phyloP scores from a whole-genome alignment of 805 yeast species.

The Tetrapisispora pingtungensis region DNA sequence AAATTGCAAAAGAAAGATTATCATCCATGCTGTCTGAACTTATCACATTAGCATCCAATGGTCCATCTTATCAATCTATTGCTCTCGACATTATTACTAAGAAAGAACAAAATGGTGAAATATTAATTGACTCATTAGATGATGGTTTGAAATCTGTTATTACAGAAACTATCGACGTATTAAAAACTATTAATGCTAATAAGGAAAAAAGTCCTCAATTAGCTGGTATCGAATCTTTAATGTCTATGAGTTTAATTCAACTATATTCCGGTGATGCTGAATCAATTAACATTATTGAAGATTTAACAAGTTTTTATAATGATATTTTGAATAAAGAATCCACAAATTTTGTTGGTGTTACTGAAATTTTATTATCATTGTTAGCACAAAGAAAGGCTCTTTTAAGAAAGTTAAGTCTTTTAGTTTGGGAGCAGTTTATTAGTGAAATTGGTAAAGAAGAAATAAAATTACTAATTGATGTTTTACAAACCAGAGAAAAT shows the following conservation, averaged over 20 bases:
- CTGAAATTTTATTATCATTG: conserved; percentile 50
- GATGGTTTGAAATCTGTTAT: conserved; percentile 44
- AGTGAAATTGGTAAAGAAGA: conserved; percentile 36
- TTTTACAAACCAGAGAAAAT: conserved; percentile 60
- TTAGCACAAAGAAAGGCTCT: conserved; percentile 48
- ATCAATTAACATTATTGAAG: conserved; percentile 63
- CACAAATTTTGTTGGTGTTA: conserved; percentile 39
- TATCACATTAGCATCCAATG: conserved; percentile 25
- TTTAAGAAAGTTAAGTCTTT: conserved; percentile 46
- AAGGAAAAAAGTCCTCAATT: conserved; percentile 30
- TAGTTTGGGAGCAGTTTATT: conserved; percentile 50
- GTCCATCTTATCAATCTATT: conserved; percentile 46
- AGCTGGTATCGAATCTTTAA: conserved; percentile 62
- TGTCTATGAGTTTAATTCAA: conserved; percentile 69
- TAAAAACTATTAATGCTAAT: conserved; percentile 33
- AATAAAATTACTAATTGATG: conserved; percentile 42
- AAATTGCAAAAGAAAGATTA: conserved; percentile 49
- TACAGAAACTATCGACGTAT: conserved; percentile 38
- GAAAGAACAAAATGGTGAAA: conserved; percentile 15
- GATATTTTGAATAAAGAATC: conserved; percentile 24
- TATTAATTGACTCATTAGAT: conserved; percentile 40
- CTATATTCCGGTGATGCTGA: conserved; percentile 69
- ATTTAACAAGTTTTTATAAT: conserved; percentile 39
- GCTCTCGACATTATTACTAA: conserved; percentile 34
- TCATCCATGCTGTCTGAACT: conserved; percentile 57